Evolutionary conservation across 2,329 filamentous ascomycete genomes (phyloP), one percentile per base, ranked within the genome.

Genomic region (Botrytis byssoidea): DNA sequence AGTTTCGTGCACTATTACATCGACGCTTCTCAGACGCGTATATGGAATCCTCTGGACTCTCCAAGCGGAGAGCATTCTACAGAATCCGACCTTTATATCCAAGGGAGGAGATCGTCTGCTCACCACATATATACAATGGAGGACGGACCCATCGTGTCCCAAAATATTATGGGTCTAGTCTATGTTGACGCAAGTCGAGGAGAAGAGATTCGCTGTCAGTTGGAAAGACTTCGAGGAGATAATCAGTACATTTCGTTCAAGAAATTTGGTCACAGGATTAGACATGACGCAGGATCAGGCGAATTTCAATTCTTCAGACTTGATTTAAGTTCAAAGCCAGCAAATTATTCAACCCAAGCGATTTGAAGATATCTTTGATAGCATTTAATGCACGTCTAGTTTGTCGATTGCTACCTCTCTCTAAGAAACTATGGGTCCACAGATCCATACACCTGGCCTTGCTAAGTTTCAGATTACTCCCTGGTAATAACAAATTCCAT

Each of bases 401-500:
- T 51, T 51, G 22, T 51, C 48, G 3, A 25, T 51, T 51, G 25
- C 16, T n/a, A 51, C 25, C 48, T 51, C 12, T 51, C 48, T 25
- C 20, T 12, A 25, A 51, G 22, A 51, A 51, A n/a, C 4, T 51
- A 51, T 51, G 16, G 25, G 10, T 10, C 48, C 25, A n/a, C 44
- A n/a, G 14, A n/a, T 25, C 48, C 48, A 51, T n/a, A 51, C 4
- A 51, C 25, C 25, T 25, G 12, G 10, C 48, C 25, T 51, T n/a
- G 46, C 48, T n/a, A 29, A 29, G n/a, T 57, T 57, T 29, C 51
- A 57, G 2, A 57, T 46, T 37, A 44, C 68, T 48, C 55, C 32
- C 60, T 42, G 10, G 48, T 72, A 37, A 72, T n/a, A 40, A 72
- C 40, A 40, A 68, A 69, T 20, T 69, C 63, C 8, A 72, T 1